Evolutionary conservation across 192 early-diverging fungal genomes (phyloP).

Genomic region (Umbelopsis isabellina): DNA sequence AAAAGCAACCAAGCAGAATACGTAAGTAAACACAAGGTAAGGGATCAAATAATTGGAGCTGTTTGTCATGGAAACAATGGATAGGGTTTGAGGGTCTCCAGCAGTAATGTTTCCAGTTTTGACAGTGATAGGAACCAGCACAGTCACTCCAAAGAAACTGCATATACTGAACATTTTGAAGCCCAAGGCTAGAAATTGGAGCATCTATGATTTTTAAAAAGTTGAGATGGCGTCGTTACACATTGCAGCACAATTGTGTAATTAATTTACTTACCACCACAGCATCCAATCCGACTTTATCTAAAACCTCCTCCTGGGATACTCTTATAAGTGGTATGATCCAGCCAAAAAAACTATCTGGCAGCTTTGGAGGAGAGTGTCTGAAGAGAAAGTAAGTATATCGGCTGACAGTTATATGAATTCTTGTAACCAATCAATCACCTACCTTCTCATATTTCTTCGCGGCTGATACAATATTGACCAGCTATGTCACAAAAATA

Average conservation of each 20-base stretch:
- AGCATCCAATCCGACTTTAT: constrained; percentile 64
- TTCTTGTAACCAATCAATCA: too few relatives aligned
- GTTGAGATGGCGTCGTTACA: not conserved
- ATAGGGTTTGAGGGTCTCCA: constrained; percentile 2
- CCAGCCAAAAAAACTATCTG: constrained; percentile 56
- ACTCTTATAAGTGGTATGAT: constrained; percentile 48
- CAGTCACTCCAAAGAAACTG: constrained; percentile 44
- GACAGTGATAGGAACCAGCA: constrained; percentile 50
- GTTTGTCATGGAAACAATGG: constrained; percentile 29
- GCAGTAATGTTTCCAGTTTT: not conserved
- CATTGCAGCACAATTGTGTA: not conserved
- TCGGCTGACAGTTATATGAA: not conserved
- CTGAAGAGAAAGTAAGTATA: constrained; percentile 26
- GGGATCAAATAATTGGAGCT: constrained; percentile 28
- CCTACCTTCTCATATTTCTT: constrained; percentile 36
- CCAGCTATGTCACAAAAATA: constrained; percentile 2
- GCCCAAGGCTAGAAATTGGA: constrained; percentile 52
- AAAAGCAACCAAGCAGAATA: constrained; percentile 31
- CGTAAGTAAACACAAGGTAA: constrained; percentile 35
- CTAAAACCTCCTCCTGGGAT: constrained; percentile 43
- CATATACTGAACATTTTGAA: constrained; percentile 51
- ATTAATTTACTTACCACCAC: constrained; percentile 47
- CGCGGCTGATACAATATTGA: constrained; percentile 33
- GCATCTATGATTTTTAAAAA: constrained; percentile 41
- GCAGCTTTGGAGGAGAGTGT: constrained; percentile 47